Evolutionary conservation across 2,329 filamentous ascomycete genomes (phyloP).

Genomic region (Xylariaceae sp.): DNA sequence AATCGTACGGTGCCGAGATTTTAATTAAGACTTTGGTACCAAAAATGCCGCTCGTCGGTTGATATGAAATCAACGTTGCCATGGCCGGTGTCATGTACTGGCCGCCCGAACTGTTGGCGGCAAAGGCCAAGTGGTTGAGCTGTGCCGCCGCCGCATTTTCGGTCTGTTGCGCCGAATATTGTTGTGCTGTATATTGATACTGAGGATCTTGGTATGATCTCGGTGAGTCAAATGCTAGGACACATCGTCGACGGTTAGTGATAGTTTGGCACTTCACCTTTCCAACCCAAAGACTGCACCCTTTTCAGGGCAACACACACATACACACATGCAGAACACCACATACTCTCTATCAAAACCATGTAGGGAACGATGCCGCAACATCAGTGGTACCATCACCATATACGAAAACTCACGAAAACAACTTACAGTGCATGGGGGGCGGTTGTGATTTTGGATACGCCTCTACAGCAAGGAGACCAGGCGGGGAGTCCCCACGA

Average conservation of each 20-base stretch:
- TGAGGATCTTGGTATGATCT: conserved; percentile 65
- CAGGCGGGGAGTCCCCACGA: conserved; percentile 62
- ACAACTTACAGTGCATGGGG: conserved; percentile 79
- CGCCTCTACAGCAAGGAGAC: conserved; percentile 77
- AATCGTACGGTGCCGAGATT: conserved; percentile 76
- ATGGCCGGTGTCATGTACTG: conserved; percentile 69
- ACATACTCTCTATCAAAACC: neutral
- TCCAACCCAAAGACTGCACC: neutral
- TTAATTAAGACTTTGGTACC: conserved; percentile 76
- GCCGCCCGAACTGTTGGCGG: conserved; percentile 66
- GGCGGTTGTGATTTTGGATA: conserved; percentile 78
- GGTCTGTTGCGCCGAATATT: conserved; percentile 53
- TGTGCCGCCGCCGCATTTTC: conserved; percentile 58
- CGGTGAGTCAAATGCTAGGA: conserved; percentile 62
- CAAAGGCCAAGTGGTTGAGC: conserved; percentile 62
- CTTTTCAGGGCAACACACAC: neutral
- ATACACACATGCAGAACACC: neutral
- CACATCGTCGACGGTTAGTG: conserved; percentile 16
- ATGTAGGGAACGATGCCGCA: neutral
- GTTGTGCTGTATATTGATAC: conserved; percentile 57
- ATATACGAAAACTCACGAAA: neutral
- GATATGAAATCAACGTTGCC: conserved; percentile 71
- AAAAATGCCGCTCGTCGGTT: conserved; percentile 70
- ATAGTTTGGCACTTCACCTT: conserved; percentile 14
- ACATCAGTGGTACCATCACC: neutral